Evolutionary conservation across 2,329 filamentous ascomycete species (phyloP), one percentile per base, ranked within the genome.

Genomic region (Cercospora brassicicola): DNA sequence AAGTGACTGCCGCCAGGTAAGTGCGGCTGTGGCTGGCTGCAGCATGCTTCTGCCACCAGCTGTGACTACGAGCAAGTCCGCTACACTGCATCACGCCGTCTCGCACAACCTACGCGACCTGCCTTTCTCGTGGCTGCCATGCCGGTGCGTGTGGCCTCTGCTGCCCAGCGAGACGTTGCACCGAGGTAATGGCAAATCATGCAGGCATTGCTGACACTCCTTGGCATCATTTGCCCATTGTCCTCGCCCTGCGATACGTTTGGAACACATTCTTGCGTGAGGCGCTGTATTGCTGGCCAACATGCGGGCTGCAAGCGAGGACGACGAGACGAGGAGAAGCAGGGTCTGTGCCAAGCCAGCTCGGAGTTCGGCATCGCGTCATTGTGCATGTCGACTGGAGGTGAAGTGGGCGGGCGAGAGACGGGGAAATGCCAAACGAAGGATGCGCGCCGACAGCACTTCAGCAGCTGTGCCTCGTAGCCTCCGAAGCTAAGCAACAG

Each of bases 391-490:
- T 26, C 13, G 33, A 15, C 33, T 39, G 33, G 33, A 39, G 33
- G 13, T 39, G 13, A 39, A 39, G 33, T 39, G 33, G 23, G 23
- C 45, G 20, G 48, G 48, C 48, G 23, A 28, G 23, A 13, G 48
- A 55, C 48, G 48, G 48, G 48, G 20, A 9, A 13, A 28, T 55
- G 48, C 48, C 48, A 55, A 55, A 55, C 10, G 48, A 55, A 55
- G 48, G 23, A 55, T 9, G 23, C 23, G 23, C 13, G 48, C 48
- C 48, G 48, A 55, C 48, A 53, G 45, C 15, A 2, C 48, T 30
- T 55, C 48, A 55, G 9, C 48, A 55, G 55, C 55, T 59, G 55
- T 59, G 55, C 55, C 55, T 59, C 55, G n/a, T 59, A 28, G 23
- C 28, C 53, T 28, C 53, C 55, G 31, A 11, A 18, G 15, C 31